Base-by-base conservation (phyloP, 108 stramenopile species). In the Epithemia pelagica region DNA sequence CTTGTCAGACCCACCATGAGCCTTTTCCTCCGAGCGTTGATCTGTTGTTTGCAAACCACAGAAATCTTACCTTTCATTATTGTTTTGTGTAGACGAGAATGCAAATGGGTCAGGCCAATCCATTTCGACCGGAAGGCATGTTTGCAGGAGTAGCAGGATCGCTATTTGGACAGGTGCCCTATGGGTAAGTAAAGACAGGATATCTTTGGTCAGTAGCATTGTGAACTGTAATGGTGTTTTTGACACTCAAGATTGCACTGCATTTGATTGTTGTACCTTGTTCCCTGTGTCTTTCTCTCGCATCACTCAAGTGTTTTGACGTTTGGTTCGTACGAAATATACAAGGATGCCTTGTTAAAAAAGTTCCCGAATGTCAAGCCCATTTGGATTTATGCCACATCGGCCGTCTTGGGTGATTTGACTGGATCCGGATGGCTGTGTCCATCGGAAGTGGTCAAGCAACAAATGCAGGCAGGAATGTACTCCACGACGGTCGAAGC, bases 281-380 rank as follows among this genome's bases (percentile, higher is more conserved):
- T 21, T 21, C 29, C 30, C 33, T 21, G n/a, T 30, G 28, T 32
- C 46, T 52, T 27, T 27, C 26, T n/a, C 37, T n/a, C n/a, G n/a
- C n/a, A n/a, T n/a, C n/a, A n/a, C n/a, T n/a, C 29, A 51, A 76
- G 75, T 20, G 86, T 91, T 8, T 61, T 92, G 15, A 88, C 87
- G 10, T 92, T 92, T 70, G 90, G 90, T 20, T 80, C 82, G 10
- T 92, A 92, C 74, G 90, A 92, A 80, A 77, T 89, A 58, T 90
- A 90, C 85, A 90, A 90, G 70, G 62, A 77, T 54, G 63, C 74
- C n/a, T 62, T 90, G 28, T 58, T 76, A 15, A 51, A 67, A 22
- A 69, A 62, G n/a, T 83, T 88, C 62, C 87, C 90, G 20, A 60
- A 65, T 19, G 56, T 68, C 5, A 79, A 75, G 31, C 84, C 83